These are phyloP conservation scores for Oryza nivara DNA, from an alignment of 176 grass and related monocot species.

Conservation along the genomic window DNA sequence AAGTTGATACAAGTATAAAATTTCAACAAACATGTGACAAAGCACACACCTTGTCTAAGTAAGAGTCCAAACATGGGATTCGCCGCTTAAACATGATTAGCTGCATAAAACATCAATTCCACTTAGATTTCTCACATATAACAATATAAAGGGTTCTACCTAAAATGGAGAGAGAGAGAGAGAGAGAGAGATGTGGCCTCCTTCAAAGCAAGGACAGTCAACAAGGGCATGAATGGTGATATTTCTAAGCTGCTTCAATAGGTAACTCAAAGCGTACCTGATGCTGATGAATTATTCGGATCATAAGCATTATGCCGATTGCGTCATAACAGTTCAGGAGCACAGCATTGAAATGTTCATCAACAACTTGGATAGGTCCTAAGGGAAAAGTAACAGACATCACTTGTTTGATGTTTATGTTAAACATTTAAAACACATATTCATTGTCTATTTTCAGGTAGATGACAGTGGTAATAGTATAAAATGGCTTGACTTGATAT, in stretches of 20 bases:
- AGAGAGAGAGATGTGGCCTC: too few species aligned
- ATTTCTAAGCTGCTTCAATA: too few species aligned
- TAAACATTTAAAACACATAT: not conserved
- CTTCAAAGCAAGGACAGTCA: too few species aligned
- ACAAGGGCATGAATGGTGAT: too few species aligned
- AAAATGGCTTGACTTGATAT: not conserved
- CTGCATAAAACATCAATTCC: slow-evolving; percentile 55
- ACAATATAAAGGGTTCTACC: slow-evolving; percentile 7
- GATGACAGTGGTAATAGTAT: not conserved
- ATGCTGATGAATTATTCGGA: slow-evolving; percentile 97
- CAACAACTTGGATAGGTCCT: slow-evolving; percentile 98
- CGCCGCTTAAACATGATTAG: slow-evolving; percentile 97
- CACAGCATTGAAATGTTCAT: slow-evolving; percentile 88
- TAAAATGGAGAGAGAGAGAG: too few species aligned
- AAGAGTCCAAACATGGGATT: slow-evolving; percentile 97
- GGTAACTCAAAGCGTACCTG: slow-evolving; percentile 53
- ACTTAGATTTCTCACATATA: slow-evolving; percentile 28
- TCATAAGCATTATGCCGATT: slow-evolving; percentile 99
- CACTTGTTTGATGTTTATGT: not conserved
- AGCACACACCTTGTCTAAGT: slow-evolving; percentile 90
- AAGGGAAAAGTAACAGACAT: slow-evolving; percentile 24
- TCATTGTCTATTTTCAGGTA: not conserved
- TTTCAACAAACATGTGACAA: slow-evolving; percentile 1
- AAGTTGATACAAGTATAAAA: slow-evolving; percentile 18
- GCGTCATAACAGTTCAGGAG: slow-evolving; percentile 92